Conservation (phyloP, 345 rosid genomes). For the Eucalyptus cloeziana region DNA sequence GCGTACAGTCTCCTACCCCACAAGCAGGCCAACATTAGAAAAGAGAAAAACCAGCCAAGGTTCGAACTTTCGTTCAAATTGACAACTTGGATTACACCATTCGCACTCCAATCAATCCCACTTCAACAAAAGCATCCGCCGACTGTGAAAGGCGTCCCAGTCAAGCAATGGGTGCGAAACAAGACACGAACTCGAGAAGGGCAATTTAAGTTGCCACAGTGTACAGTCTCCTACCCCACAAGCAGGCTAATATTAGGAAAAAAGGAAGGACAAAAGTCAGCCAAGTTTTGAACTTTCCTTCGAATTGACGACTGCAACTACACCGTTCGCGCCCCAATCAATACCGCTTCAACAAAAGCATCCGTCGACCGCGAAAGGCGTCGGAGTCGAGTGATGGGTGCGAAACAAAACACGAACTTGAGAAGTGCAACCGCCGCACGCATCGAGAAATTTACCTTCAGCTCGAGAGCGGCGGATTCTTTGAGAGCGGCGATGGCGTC, state of each 20-base stretch:
- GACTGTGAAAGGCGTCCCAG: not conserved
- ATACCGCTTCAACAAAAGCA: not conserved
- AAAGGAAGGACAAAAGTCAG: not conserved
- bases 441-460: slow-evolving; percentile 32
- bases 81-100: not conserved
- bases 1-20: not conserved
- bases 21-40: not conserved
- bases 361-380: not conserved
- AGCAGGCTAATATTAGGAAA: not conserved
- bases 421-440: not conserved
- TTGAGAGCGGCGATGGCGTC: slow-evolving; percentile 64
- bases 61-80: not conserved
- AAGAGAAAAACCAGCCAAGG: not conserved
- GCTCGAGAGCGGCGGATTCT: slow-evolving; percentile 83
- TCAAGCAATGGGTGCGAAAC: not conserved
- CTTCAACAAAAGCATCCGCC: not conserved
- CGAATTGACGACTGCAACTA: not conserved
- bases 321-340: not conserved
- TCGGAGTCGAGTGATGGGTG: not conserved
- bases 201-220: not conserved
- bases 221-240: not conserved
- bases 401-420: not conserved
- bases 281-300: not conserved
- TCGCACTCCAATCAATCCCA: not conserved
- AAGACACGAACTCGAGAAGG: not conserved